Evolutionary conservation across 306 rosid genomes (phyloP), one percentile per base, ranked within the genome.

Genomic region (Malus domestica): DNA sequence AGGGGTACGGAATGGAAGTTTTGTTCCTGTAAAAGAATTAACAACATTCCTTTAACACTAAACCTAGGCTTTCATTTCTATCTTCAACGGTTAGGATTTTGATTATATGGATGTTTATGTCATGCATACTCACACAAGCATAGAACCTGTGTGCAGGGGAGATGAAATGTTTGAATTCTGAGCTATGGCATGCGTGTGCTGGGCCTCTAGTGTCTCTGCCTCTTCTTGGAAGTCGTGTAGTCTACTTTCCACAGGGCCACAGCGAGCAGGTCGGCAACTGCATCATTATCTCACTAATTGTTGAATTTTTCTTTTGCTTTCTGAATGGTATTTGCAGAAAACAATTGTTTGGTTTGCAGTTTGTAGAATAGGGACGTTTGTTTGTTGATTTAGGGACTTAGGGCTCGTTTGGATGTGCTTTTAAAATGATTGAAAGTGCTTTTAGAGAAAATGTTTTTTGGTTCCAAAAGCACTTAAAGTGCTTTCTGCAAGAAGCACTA

Each of bases 141-240:
- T 45, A 54, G 66, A 60, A 70, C 72, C 58, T 77, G 9, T 75
- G 51, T 81, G 78, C 85, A 90, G 92, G 87, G 84, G 89, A 90
- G 68, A 88, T 83, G 76, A 90, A 88, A 78, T 81, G 89, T 80
- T 85, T 90, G 81, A 88, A 90, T 85, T 90, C 90, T 3, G 96
- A 90, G 85, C 82, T 90, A 61, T 90, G 92, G 96, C 96, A 90
- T 78, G 96, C 96, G 0, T 90, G 96, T 78, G 90, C 96, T 10
- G 96, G 92, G 40, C 96, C 96, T 73, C 81, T 90, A 67, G 96
- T 86, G 79, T 86, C 90, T 81, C 80, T 90, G 62, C 96, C 96
- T 67, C 82, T 81, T 18, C 72, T 88, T 83, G 92, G 90, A 78
- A 88, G 96, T 75, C 92, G 88, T 16, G 96, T 86, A 19, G 90